These are phyloP conservation scores for Linum usitatissimum DNA, from an alignment of 345 rosid species.

Conservation along the genomic window DNA sequence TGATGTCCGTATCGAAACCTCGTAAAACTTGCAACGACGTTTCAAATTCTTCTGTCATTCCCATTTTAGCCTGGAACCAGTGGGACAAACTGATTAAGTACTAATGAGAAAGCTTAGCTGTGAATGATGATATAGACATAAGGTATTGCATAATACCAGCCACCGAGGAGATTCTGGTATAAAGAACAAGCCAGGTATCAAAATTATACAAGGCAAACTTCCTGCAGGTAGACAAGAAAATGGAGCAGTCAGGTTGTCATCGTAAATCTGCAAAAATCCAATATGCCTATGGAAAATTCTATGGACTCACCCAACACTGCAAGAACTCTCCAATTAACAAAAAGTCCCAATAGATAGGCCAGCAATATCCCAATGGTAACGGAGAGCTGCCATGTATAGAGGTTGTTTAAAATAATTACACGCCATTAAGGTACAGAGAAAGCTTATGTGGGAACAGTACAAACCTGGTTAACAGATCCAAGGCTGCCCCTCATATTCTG, in stretches of 20 bases:
- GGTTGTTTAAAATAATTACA: background rate
- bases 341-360: slow-evolving; percentile 4
- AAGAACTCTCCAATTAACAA: slow-evolving; percentile 8
- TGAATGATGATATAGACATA: background rate
- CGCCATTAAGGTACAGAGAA: background rate
- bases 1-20: slow-evolving; percentile 7
- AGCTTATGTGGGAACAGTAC: background rate
- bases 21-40: slow-evolving; percentile 10
- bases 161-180: slow-evolving; percentile 12
- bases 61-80: slow-evolving; percentile 5
- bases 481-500: slow-evolving; percentile 12
- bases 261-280: background rate
- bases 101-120: background rate
- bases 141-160: background rate
- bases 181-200: slow-evolving; percentile 9
- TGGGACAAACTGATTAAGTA: background rate
- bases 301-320: slow-evolving; percentile 1
- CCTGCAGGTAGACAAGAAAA: background rate
- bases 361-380: slow-evolving; percentile 7
- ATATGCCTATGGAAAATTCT: background rate
- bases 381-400: background rate
- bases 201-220: slow-evolving; percentile 4
- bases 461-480: slow-evolving; percentile 10
- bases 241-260: background rate
- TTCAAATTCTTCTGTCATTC: slow-evolving; percentile 7